phyloP scores from a whole-genome alignment of 1,139 yeast genomes.

The Arxiozyma heterogenica region DNA sequence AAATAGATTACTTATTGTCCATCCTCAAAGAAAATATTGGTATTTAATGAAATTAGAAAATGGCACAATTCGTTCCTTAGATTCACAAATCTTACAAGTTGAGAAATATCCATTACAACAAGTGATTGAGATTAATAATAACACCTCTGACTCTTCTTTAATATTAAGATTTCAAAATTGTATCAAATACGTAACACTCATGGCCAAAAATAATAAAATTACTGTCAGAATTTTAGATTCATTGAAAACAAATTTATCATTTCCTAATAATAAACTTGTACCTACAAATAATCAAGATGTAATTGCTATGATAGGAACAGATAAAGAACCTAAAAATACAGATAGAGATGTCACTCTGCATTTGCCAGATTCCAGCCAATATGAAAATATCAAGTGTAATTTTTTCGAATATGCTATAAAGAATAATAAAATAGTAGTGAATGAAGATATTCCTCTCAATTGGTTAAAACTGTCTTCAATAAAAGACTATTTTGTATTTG shows the following conservation, averaged over 20 bases:
- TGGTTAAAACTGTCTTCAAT: not conserved
- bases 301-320: not conserved
- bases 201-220: not conserved
- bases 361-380: not conserved
- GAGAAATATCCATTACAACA: not conserved
- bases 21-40: not conserved
- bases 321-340: not conserved
- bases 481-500: not conserved
- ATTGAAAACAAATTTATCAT: not conserved
- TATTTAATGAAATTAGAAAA: conserved; percentile 2
- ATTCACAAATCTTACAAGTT: not conserved
- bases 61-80: not conserved
- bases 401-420: not conserved
- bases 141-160: not conserved
- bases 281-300: not conserved
- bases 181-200: not conserved
- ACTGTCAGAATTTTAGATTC: not conserved
- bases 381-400: not conserved
- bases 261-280: not conserved
- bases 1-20: not conserved
- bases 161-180: not conserved
- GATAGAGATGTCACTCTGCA: not conserved
- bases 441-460: not conserved
- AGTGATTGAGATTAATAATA: not conserved
- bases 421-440: not conserved